Conservation (phyloP, 768 basidiomycete species). For the Clitopilus hobsonii region DNA sequence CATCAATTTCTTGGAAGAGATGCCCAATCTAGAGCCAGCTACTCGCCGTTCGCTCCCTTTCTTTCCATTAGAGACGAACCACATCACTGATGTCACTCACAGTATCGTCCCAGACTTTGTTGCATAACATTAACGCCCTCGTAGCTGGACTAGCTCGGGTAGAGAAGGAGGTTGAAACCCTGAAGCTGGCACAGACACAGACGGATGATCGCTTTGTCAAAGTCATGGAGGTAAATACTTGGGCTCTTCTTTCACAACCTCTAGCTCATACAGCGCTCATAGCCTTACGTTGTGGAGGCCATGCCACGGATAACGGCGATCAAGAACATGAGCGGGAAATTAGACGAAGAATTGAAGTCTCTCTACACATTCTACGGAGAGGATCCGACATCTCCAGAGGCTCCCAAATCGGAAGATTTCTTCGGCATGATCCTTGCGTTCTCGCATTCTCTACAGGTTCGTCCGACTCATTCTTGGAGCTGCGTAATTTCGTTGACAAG, state of each 20-base stretch:
- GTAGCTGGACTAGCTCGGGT: constrained; percentile 53
- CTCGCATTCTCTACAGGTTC: constrained; percentile 65
- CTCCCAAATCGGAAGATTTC: constrained; percentile 77
- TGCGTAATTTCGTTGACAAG: not conserved
- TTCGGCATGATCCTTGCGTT: constrained; percentile 75
- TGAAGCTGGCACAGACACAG: constrained; percentile 25
- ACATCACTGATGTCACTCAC: not conserved
- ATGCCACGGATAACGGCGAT: constrained; percentile 58
- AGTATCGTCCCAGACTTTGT: constrained; percentile 74
- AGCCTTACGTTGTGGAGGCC: constrained; percentile 51
- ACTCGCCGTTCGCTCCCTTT: constrained; percentile 54
- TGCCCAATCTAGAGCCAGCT: constrained; percentile 79
- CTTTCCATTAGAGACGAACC: not conserved
- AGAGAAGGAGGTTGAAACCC: constrained; percentile 46
- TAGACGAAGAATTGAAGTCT: constrained; percentile 58
- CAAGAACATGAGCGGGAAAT: constrained; percentile 47
- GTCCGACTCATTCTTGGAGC: not conserved
- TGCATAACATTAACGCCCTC: constrained; percentile 55
- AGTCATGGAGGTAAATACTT: constrained; percentile 60
- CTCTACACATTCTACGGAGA: constrained; percentile 78
- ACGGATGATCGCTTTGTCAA: constrained; percentile 57
- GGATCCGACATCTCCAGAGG: constrained; percentile 54
- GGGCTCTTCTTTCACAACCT: not conserved
- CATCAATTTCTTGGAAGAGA: constrained; percentile 72
- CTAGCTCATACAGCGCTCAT: constrained; percentile 3